A percentile compares a stretch with the other conserved stretches of the same genome.
These are phyloP conservation scores for Amniculicola lignicola DNA, from an alignment of 495 filamentous ascomycete genomes.

Conservation along the genomic window DNA sequence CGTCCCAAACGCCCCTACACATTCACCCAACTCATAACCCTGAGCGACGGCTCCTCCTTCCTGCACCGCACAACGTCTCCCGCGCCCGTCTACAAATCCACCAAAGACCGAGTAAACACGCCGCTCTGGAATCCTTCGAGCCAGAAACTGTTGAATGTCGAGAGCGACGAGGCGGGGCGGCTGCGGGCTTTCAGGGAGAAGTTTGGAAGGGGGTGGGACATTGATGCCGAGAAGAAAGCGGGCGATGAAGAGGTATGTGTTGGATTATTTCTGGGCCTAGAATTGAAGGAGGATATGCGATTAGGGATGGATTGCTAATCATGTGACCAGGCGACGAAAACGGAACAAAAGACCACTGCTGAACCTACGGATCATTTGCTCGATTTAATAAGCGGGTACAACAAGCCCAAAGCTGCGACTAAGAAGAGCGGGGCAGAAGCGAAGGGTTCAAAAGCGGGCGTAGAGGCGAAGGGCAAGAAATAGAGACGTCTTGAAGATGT, in stretches of 20 bases:
- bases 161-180: conserved; percentile 92
- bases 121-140: conserved; percentile 84
- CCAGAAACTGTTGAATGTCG: conserved; percentile 75
- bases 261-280: conserved; percentile 2
- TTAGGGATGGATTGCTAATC: too few species aligned
- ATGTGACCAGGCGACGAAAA: too few species aligned
- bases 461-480: conserved; percentile 8
- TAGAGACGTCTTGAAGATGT: too few species aligned
- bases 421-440: not conserved
- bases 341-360: not conserved
- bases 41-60: conserved; percentile 88
- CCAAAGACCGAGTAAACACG: conserved; percentile 84
- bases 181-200: conserved; percentile 77
- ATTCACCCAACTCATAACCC: conserved; percentile 92
- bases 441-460: conserved; percentile 11
- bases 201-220: conserved; percentile 83
- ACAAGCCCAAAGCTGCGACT: too few species aligned
- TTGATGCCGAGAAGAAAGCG: too few species aligned
- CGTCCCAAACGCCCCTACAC: conserved; percentile 89
- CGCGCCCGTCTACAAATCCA: conserved; percentile 66
- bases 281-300: not conserved
- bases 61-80: conserved; percentile 86
- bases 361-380: conserved; percentile 27
- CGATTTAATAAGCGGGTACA: conserved; percentile 32
- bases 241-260: conserved; percentile 34